These are phyloP conservation scores for Brasenia schreberi DNA, from an alignment of 164 flowering plant species.

Conservation along the genomic window DNA sequence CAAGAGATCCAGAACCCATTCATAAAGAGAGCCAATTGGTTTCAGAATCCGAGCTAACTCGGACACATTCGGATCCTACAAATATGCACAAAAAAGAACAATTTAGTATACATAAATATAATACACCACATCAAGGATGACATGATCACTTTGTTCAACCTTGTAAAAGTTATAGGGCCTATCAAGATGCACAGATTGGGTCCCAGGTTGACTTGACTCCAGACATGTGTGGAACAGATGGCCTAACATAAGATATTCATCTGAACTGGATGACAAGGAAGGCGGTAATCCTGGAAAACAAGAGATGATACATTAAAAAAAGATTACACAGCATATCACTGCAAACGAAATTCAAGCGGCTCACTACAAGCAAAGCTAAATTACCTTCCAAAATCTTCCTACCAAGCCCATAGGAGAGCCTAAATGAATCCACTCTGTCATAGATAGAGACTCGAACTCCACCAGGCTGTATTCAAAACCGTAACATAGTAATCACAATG, in stretches of 20 bases:
- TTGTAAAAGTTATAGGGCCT: constrained; percentile 55
- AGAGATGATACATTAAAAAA: background rate
- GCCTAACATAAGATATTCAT: constrained; percentile 57
- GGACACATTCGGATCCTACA: constrained; percentile 66
- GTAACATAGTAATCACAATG: too few relatives aligned
- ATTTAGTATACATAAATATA: background rate
- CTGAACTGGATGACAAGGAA: constrained; percentile 32
- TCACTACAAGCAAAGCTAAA: background rate
- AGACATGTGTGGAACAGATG: constrained; percentile 55
- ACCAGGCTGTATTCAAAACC: constrained; percentile 34
- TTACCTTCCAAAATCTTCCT: constrained; percentile 39
- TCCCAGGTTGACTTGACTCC: constrained; percentile 38
- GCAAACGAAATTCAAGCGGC: background rate
- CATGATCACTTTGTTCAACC: constrained; percentile 21
- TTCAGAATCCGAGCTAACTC: constrained; percentile 53
- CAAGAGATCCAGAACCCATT: constrained; percentile 26
- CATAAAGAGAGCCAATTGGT: constrained; percentile 30
- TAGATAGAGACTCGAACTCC: constrained; percentile 25
- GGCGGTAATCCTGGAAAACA: constrained; percentile 37
- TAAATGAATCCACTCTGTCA: constrained; percentile 41
- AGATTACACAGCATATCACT: too few relatives aligned
- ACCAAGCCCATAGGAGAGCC: constrained; percentile 53
- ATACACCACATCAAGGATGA: background rate
- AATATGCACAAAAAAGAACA: background rate
- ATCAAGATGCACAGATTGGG: constrained; percentile 13